These are phyloP conservation scores for Apiospora arundinis DNA, from an alignment of 2,329 filamentous ascomycete genomes.

Conservation along the genomic window DNA sequence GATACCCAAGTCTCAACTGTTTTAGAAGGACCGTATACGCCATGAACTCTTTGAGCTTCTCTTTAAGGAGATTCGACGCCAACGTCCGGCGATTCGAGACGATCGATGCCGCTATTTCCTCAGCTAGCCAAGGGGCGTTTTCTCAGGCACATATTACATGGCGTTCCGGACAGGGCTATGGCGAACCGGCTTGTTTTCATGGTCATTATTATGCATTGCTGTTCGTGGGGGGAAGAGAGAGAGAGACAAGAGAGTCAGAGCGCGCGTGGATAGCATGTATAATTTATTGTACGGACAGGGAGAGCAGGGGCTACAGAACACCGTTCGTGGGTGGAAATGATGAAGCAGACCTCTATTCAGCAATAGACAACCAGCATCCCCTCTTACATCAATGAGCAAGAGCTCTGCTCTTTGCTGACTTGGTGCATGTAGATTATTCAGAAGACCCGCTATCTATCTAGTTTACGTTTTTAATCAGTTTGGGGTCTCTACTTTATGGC, in stretches of 20 bases:
- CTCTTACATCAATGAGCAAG: not conserved
- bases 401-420: not conserved
- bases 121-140: not conserved
- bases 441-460: too few relatives aligned
- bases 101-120: not conserved
- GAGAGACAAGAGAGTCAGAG: not conserved
- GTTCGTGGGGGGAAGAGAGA: not conserved
- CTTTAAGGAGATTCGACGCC: too few relatives aligned
- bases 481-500: too few relatives aligned
- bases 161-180: conserved; percentile 1
- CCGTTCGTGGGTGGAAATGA: not conserved
- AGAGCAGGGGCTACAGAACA: not conserved
- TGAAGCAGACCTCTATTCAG: not conserved
- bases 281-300: not conserved
- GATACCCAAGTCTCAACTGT: conserved; percentile 48
- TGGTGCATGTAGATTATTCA: too few relatives aligned
- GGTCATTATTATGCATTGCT: not conserved
- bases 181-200: not conserved
- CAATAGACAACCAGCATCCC: conserved; percentile 1
- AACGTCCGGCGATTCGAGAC: not conserved
- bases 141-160: not conserved
- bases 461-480: too few relatives aligned
- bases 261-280: not conserved
- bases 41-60: too few relatives aligned
- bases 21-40: conserved; percentile 31